Conservation (phyloP, 768 basidiomycete species). For the Phaffia tasmanica region DNA sequence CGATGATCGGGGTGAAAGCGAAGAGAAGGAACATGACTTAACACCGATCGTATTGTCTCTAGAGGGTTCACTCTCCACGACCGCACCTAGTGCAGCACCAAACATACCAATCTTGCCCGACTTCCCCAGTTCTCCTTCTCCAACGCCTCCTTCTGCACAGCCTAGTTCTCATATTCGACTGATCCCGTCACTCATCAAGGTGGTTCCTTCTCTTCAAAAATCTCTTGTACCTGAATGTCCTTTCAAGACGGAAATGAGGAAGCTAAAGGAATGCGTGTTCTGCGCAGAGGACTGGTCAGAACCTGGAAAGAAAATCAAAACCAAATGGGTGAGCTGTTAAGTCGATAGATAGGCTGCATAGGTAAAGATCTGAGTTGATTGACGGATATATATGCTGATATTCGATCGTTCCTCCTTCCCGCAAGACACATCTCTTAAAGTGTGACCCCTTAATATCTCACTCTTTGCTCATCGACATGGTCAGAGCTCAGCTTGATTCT, state of each 20-base stretch:
- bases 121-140: slow-evolving; percentile 3
- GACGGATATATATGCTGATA: not conserved
- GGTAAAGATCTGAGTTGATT: no score
- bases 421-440: slow-evolving; percentile 10
- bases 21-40: not conserved
- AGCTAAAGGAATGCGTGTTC: slow-evolving; percentile 15
- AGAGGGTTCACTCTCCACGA: not conserved
- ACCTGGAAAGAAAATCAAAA: not conserved
- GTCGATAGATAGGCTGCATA: no score
- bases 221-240: not conserved
- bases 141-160: not conserved
- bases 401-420: not conserved
- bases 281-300: slow-evolving; percentile 16
- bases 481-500: slow-evolving; percentile 3
- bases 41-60: not conserved
- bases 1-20: slow-evolving; percentile 1
- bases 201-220: no score
- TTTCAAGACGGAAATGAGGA: slow-evolving; percentile 10
- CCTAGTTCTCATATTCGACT: not conserved
- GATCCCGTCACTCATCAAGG: no score
- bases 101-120: not conserved
- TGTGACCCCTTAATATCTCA: not conserved
- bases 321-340: slow-evolving; percentile 19
- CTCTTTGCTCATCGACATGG: slow-evolving; percentile 1
- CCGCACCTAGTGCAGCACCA: not conserved